Conservation (phyloP, 805 yeast genomes). For the Wickerhamiella allomyrinae region DNA sequence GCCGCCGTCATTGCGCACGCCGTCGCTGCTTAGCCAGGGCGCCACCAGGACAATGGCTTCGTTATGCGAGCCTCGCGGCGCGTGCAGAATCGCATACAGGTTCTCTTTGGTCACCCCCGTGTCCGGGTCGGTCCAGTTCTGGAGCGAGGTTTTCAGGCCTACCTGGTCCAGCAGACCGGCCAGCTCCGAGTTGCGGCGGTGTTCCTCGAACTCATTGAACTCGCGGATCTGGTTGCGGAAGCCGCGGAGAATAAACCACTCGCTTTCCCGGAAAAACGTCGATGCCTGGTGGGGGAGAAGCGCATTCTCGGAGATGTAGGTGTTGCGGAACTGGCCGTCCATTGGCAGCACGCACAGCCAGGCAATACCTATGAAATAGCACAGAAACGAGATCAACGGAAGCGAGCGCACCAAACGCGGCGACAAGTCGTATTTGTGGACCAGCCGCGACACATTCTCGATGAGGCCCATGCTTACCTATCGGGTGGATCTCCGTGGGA, state of each 20-base stretch:
- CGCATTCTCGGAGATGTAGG: conserved; percentile 92
- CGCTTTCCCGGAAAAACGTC: conserved; percentile 81
- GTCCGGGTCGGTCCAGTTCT: conserved; percentile 14
- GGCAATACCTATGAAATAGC: conserved; percentile 30
- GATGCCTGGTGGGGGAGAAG: conserved; percentile 92
- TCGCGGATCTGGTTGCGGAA: conserved; percentile 47
- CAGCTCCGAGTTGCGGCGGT: conserved; percentile 28
- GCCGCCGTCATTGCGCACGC: conserved; percentile 63
- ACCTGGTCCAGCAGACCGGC: conserved; percentile 49
- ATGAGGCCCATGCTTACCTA: conserved; percentile 27
- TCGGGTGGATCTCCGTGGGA: no score
- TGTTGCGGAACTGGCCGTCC: conserved; percentile 67
- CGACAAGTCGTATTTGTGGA: conserved; percentile 19
- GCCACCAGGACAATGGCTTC: conserved; percentile 85
- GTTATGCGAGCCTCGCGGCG: conserved; percentile 91
- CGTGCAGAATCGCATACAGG: conserved; percentile 72
- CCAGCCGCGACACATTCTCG: conserved; percentile 21
- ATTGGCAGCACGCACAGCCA: conserved; percentile 54
- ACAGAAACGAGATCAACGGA: conserved; percentile 21
- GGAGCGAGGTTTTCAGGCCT: conserved; percentile 52
- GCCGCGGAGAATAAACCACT: conserved; percentile 86
- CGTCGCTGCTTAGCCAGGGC: conserved; percentile 68
- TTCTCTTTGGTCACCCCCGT: conserved; percentile 28
- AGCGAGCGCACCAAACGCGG: conserved; percentile 16
- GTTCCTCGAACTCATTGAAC: conserved; percentile 19